A percentile compares a stretch with the other conserved stretches of the same genome.
Evolutionary conservation across 768 basidiomycete species (phyloP).

Genomic region (Trametes elegans): DNA sequence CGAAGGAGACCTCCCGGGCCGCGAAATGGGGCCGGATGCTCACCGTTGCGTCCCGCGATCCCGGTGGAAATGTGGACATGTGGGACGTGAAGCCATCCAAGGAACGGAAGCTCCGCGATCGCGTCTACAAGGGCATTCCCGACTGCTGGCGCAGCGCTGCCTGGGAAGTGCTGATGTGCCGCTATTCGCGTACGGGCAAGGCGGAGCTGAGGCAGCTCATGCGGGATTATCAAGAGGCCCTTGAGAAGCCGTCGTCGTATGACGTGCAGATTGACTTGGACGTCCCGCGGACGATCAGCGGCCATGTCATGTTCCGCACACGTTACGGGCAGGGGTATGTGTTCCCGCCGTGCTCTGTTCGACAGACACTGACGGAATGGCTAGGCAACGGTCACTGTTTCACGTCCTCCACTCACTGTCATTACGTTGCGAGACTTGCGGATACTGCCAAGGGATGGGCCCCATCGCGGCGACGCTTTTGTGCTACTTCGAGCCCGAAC

Average conservation of each 20-base stretch:
- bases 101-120: slow-evolving; percentile 63
- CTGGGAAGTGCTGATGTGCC: slow-evolving; percentile 80
- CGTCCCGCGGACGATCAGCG: slow-evolving; percentile 93
- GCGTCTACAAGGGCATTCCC: slow-evolving; percentile 94
- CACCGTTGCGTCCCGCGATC: slow-evolving; percentile 60
- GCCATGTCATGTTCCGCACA: slow-evolving; percentile 92
- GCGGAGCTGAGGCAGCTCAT: slow-evolving; percentile 44
- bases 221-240: slow-evolving; percentile 53
- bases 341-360: neutral
- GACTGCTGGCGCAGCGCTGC: slow-evolving; percentile 93
- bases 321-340: slow-evolving; percentile 93
- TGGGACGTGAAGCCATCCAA: slow-evolving; percentile 72
- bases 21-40: slow-evolving; percentile 96
- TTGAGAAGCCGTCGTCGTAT: slow-evolving; percentile 82
- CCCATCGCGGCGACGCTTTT: slow-evolving; percentile 93
- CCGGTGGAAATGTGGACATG: slow-evolving; percentile 69
- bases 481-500: slow-evolving; percentile 91
- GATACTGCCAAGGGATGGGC: slow-evolving; percentile 99
- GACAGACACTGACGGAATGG: neutral
- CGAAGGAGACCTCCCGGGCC: slow-evolving; percentile 74
- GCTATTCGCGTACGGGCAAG: slow-evolving; percentile 45
- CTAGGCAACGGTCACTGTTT: slow-evolving; percentile 90
- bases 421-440: slow-evolving; percentile 78
- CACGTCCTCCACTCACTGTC: slow-evolving; percentile 94
- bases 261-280: slow-evolving; percentile 99